A percentile compares a stretch with the other conserved stretches of the same genome.
phyloP scores from a whole-genome alignment of 768 basidiomycete species.

The Amanita fuliginea region DNA sequence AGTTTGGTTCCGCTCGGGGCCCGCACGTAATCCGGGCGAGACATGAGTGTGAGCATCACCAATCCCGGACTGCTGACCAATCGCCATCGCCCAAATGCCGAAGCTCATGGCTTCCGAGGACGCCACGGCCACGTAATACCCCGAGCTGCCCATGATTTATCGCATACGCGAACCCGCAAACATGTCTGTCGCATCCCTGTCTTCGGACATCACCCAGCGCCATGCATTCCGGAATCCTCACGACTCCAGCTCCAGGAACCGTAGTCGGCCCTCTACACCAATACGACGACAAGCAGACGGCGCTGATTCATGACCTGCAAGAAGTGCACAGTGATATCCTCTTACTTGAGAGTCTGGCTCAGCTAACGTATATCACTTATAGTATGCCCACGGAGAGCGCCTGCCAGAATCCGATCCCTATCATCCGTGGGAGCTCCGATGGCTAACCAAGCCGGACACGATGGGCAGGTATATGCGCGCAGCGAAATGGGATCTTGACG shows the following conservation, averaged over 20 bases:
- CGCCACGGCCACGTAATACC: neutral
- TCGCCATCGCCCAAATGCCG: neutral
- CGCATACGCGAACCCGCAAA: neutral
- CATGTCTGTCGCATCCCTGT: neutral
- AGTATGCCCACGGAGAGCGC: constrained; percentile 60
- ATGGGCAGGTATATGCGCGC: constrained; percentile 75
- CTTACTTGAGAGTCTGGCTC: neutral
- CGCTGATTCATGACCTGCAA: constrained; percentile 47
- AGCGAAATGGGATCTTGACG: constrained; percentile 70
- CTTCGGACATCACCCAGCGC: neutral
- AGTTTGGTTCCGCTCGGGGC: too few relatives aligned
- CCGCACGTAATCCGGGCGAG: too few relatives aligned
- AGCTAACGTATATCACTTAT: neutral
- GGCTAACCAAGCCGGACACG: constrained; percentile 61
- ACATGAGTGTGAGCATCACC: too few relatives aligned
- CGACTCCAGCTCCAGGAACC: constrained; percentile 41
- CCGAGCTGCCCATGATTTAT: neutral
- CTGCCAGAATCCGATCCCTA: constrained; percentile 65
- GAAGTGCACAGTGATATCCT: constrained; percentile 31
- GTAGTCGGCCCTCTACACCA: constrained; percentile 40
- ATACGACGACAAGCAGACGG: constrained; percentile 54
- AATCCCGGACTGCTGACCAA: neutral
- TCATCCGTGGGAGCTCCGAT: constrained; percentile 65
- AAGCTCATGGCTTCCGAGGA: neutral
- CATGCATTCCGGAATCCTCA: constrained; percentile 29